A percentile compares a stretch with the other conserved stretches of the same genome.
phyloP scores from a whole-genome alignment of 768 basidiomycete species.

The Suillus cothurnatus region DNA sequence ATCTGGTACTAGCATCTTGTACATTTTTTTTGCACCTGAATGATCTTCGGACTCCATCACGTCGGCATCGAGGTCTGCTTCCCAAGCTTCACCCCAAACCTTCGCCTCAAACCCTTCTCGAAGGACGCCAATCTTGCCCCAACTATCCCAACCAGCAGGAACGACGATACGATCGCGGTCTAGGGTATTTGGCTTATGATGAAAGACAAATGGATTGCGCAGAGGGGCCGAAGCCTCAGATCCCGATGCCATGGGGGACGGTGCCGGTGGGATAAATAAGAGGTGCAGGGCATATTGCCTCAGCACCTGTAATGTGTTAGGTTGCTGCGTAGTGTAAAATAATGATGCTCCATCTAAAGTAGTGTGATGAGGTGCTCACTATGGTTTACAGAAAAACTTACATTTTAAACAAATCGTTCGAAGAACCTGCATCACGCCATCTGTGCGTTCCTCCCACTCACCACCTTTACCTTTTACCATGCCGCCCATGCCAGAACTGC shows the following conservation, averaged over 20 bases:
- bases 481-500: slow-evolving; percentile 81
- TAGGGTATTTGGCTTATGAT: slow-evolving; percentile 84
- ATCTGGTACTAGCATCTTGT: slow-evolving; percentile 72
- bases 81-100: slow-evolving; percentile 79
- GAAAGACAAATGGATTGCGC: slow-evolving; percentile 85
- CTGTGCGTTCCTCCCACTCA: slow-evolving; percentile 95
- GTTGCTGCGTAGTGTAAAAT: slow-evolving; percentile 88
- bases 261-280: slow-evolving; percentile 64
- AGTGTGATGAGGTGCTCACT: not conserved
- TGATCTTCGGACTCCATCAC: slow-evolving; percentile 43
- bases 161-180: slow-evolving; percentile 93
- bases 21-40: slow-evolving; percentile 65
- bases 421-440: slow-evolving; percentile 94
- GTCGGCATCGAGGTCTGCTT: slow-evolving; percentile 60
- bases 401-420: slow-evolving; percentile 92
- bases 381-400: slow-evolving; percentile 41
- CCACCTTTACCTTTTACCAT: slow-evolving; percentile 92
- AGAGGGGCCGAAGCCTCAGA: slow-evolving; percentile 47
- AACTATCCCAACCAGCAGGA: slow-evolving; percentile 97
- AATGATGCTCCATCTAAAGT: slow-evolving; percentile 83
- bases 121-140: slow-evolving; percentile 92
- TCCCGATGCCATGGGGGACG: slow-evolving; percentile 41
- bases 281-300: slow-evolving; percentile 81
- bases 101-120: slow-evolving; percentile 91
- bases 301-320: slow-evolving; percentile 71